Base-by-base conservation (phyloP, 192 early-diverging fungal species). In the Backusella australiensis region DNA sequence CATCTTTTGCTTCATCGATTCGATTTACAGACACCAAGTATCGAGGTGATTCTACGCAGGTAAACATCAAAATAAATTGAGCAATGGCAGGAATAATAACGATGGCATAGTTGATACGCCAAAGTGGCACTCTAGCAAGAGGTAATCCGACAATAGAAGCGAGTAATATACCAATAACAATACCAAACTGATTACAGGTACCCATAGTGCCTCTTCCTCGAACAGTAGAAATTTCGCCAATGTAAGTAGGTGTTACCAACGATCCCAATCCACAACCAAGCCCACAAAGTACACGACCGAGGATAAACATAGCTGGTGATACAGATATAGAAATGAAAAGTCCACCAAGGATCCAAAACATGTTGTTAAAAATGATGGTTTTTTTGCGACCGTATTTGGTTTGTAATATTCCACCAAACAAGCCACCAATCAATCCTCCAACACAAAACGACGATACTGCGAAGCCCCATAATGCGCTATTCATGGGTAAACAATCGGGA, bases 191-290 rank as follows among this genome's bases (percentile, higher is more conserved):
- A 74, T 91, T 89, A 74, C 89, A 84, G 39, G 89, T 87, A 29
- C 95, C 93, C 79, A 96, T 82, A 1, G 86, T 77, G 34, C 93
- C 94, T 78, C 94, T 87, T 32, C 86, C 83, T 19, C 84, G 84
- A 6, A 91, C 86, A 0, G 95, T 94, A 0, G 93, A 85, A 72
- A 96, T 90, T 79, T 96, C 95, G 17, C 90, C 90, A 23, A 97
- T 88, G 71, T 95, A 96, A 19, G 93, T 90, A 19, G 86, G 85
- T 36, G 80, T 82, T 2, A 81, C 83, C 35, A 88, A 76, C 35
- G 89, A 87, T 42, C 88, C 86, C 5, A 91, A 85, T 32, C 95
- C 95, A 19, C 92, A 90, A 2, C 87, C 90, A 75, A 94, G 80
- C 44, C 95, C 95, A 17, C 88, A 86, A 39, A 93, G 63, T 41